These are phyloP conservation scores for Ganoderma resinaceum DNA, from an alignment of 1,284 basidiomycete species.

Conservation along the genomic window DNA sequence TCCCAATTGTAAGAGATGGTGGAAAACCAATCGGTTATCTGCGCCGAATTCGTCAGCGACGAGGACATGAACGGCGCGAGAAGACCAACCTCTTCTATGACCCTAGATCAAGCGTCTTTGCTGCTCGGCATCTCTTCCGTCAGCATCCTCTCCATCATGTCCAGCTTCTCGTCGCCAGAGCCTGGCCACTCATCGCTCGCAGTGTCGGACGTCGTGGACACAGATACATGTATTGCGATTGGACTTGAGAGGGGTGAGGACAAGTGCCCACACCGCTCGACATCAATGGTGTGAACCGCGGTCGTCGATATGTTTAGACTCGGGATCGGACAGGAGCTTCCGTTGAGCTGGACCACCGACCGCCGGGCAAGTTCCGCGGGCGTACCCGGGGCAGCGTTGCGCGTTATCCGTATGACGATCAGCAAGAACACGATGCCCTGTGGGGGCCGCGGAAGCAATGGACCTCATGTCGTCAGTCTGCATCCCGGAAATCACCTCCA, in stretches of 20 bases:
- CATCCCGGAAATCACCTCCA: neutral
- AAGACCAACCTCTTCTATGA: neutral
- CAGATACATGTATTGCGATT: constrained; percentile 3
- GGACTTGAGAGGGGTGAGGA: constrained; percentile 1
- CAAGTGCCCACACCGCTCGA: constrained; percentile 1
- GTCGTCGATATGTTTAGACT: neutral
- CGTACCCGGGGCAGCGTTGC: neutral
- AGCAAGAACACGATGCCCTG: constrained; percentile 30
- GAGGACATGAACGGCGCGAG: neutral
- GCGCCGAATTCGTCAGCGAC: neutral
- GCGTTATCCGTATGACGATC: constrained; percentile 26
- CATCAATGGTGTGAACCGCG: neutral
- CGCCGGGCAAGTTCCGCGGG: neutral
- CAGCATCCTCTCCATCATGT: neutral
- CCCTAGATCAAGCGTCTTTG: neutral
- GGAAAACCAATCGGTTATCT: neutral
- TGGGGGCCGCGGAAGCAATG: neutral
- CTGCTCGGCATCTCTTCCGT: neutral
- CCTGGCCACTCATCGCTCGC: neutral
- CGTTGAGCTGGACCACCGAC: constrained; percentile 4
- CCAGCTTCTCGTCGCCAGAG: neutral
- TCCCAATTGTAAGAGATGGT: neutral
- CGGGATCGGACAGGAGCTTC: constrained; percentile 2
- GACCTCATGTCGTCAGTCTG: neutral
- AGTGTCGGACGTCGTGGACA: constrained; percentile 3